A percentile compares a stretch with the other conserved stretches of the same genome.
phyloP scores from a whole-genome alignment of 73 alveolate genomes.

The Effrenium voratum region DNA sequence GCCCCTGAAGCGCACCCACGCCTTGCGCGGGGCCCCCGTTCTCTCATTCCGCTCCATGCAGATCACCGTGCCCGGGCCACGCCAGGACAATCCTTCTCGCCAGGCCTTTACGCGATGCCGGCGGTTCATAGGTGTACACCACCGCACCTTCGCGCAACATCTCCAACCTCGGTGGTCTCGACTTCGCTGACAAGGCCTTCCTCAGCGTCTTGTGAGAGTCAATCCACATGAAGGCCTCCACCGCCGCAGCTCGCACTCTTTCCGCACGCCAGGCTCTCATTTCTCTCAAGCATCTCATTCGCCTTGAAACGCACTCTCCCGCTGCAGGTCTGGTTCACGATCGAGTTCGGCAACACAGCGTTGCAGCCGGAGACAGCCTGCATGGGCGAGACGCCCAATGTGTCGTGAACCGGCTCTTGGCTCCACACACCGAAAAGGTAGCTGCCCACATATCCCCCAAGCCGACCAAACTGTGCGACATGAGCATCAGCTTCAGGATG shows the following conservation, averaged over 20 bases:
- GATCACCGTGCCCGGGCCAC: constrained; percentile 5
- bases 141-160: constrained; percentile 6
- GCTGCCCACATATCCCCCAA: not conserved
- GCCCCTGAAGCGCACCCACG: not conserved
- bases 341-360: not conserved
- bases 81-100: constrained; percentile 46
- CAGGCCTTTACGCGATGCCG: not conserved
- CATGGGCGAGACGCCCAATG: constrained; percentile 1
- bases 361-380: constrained; percentile 21
- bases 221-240: not conserved
- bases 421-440: not conserved
- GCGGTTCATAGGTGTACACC: constrained; percentile 34
- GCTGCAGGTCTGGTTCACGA: not conserved
- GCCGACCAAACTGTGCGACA: not conserved
- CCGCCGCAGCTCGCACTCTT: not conserved
- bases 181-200: not conserved
- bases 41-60: constrained; percentile 18
- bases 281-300: not conserved
- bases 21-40: not conserved
- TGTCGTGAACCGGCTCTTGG: not conserved
- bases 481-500: constrained; percentile 1
- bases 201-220: not conserved
- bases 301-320: not conserved
- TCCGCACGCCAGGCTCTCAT: not conserved
- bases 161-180: not conserved